Conservation (phyloP, 257 asterid genomes). For the Solanum rostratum region DNA sequence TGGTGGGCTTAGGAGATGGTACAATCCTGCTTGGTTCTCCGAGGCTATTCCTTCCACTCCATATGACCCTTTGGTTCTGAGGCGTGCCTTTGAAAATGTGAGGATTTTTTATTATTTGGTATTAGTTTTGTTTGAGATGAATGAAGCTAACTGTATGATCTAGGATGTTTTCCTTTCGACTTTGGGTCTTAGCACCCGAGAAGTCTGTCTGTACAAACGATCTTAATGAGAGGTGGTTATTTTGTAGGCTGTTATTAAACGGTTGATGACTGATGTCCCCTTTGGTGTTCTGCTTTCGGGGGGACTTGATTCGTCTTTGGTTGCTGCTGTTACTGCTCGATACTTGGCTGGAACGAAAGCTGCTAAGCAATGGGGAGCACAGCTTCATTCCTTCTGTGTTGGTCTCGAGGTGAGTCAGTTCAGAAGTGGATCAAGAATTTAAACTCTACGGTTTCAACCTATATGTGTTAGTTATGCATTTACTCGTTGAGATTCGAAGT, state of each 20-base stretch:
- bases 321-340: conserved; percentile 90
- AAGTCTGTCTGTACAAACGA: not conserved
- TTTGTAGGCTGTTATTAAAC: conserved; percentile 75
- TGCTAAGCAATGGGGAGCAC: conserved; percentile 88
- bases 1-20: conserved; percentile 70
- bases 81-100: conserved; percentile 83
- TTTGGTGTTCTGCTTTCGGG: conserved; percentile 94
- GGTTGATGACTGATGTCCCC: conserved; percentile 98
- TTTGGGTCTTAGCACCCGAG: not conserved
- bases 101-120: conserved; percentile 5
- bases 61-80: conserved; percentile 65
- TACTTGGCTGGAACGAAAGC: conserved; percentile 74
- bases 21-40: conserved; percentile 83
- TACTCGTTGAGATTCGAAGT: not conserved
- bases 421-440: not conserved
- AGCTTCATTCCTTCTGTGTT: conserved; percentile 94
- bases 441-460: not conserved
- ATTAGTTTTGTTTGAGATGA: not conserved
- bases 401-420: conserved; percentile 75
- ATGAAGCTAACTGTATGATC: not conserved
- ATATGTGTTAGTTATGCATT: not conserved
- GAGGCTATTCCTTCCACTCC: conserved; percentile 80
- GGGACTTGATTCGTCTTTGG: conserved; percentile 94
- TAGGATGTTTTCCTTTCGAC: not conserved
- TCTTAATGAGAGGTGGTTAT: not conserved